Percentiles rank a stretch among this genome's conserved stretches.
These are phyloP conservation scores for Spathaspora arborariae DNA, from an alignment of 805 yeast genomes.

Conservation along the genomic window DNA sequence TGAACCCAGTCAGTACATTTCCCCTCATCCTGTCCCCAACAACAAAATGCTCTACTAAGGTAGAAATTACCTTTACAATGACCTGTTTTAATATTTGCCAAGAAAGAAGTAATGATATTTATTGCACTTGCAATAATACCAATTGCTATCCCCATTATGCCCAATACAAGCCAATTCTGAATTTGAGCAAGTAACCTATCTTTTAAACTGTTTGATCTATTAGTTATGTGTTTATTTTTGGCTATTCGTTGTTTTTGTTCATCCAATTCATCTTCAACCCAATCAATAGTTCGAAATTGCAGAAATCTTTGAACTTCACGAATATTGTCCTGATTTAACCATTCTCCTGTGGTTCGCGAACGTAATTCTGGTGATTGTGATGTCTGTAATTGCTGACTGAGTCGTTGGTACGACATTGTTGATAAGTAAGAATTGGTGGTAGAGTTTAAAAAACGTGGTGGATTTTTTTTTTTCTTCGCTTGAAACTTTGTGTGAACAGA, in stretches of 20 bases:
- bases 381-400: not conserved
- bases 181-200: constrained; percentile 31
- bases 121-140: constrained; percentile 83
- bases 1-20: constrained; percentile 66
- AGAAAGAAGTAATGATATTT: constrained; percentile 80
- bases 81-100: constrained; percentile 77
- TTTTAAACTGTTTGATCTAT: constrained; percentile 11
- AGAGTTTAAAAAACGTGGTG: not conserved
- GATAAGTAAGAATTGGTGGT: too few relatives aligned
- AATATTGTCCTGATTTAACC: constrained; percentile 35
- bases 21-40: constrained; percentile 56
- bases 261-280: constrained; percentile 59
- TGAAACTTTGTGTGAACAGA: not conserved
- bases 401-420: not conserved
- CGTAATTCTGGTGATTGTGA: not conserved
- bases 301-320: constrained; percentile 49
- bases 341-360: constrained; percentile 31
- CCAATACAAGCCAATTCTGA: constrained; percentile 71
- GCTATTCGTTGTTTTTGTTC: constrained; percentile 38
- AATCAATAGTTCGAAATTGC: constrained; percentile 64
- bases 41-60: constrained; percentile 74
- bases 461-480: too few relatives aligned
- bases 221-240: constrained; percentile 12
- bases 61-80: constrained; percentile 69
- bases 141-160: constrained; percentile 68